These are phyloP conservation scores for Cerrena zonata DNA, from an alignment of 1,284 basidiomycete genomes.

Conservation along the genomic window DNA sequence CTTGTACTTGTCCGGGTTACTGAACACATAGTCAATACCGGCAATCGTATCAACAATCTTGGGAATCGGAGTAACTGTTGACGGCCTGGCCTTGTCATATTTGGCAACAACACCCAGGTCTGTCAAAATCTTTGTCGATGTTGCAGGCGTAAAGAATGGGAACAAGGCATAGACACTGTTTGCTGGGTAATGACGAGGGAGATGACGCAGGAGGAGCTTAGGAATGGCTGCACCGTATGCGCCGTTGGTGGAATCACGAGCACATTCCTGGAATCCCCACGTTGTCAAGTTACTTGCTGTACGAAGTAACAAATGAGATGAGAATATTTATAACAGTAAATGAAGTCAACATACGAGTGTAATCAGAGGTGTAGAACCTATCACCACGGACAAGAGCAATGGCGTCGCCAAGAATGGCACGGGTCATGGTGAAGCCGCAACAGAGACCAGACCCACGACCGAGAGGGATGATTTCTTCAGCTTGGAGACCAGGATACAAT, in stretches of 20 bases:
- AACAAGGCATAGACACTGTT: slow-evolving; percentile 76
- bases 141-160: slow-evolving; percentile 70
- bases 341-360: slow-evolving; percentile 33
- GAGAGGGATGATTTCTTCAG: slow-evolving; percentile 54
- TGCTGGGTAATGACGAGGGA: slow-evolving; percentile 63
- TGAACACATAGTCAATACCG: slow-evolving; percentile 38
- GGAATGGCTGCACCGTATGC: slow-evolving; percentile 69
- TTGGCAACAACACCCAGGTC: slow-evolving; percentile 48
- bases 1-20: slow-evolving; percentile 35
- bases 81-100: slow-evolving; percentile 52
- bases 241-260: slow-evolving; percentile 57
- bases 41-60: slow-evolving; percentile 38
- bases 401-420: slow-evolving; percentile 80
- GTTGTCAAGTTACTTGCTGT: slow-evolving; percentile 66
- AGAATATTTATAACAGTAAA: slow-evolving; percentile 2
- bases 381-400: slow-evolving; percentile 55
- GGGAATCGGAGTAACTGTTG: slow-evolving; percentile 23
- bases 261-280: slow-evolving; percentile 73
- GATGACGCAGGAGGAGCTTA: slow-evolving; percentile 64
- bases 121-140: slow-evolving; percentile 55
- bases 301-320: neutral
- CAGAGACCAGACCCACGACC: slow-evolving; percentile 73
- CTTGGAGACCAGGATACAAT: slow-evolving; percentile 69
- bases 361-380: slow-evolving; percentile 18
- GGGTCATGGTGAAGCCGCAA: slow-evolving; percentile 82